Percentiles rank a stretch among this genome's conserved stretches.
phyloP scores from a whole-genome alignment of 768 basidiomycete genomes.

The Tricholoma terreum region DNA sequence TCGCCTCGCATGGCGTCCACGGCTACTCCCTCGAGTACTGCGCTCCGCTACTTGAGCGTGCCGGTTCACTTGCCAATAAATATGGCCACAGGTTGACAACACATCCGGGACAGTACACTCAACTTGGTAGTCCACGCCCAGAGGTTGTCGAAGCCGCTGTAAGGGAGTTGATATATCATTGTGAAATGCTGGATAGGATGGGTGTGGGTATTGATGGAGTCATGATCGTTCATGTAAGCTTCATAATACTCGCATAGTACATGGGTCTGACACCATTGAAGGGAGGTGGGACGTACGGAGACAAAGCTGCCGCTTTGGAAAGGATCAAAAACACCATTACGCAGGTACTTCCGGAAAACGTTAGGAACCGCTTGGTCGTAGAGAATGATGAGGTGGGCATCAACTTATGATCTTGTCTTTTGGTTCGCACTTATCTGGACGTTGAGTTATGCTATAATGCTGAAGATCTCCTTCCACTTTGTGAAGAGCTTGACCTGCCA shows the following conservation, averaged over 20 bases:
- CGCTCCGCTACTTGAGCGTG: slow-evolving; percentile 45
- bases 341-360: slow-evolving; percentile 53
- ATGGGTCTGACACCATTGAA: slow-evolving; percentile 21
- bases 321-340: slow-evolving; percentile 72
- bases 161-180: slow-evolving; percentile 82
- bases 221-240: slow-evolving; percentile 76
- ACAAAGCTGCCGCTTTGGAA: slow-evolving; percentile 67
- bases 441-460: slow-evolving; percentile 77
- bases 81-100: slow-evolving; percentile 79
- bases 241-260: background rate
- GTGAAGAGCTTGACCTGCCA: slow-evolving; percentile 78
- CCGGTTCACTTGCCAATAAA: slow-evolving; percentile 64
- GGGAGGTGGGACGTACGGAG: slow-evolving; percentile 81
- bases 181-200: slow-evolving; percentile 85
- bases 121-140: slow-evolving; percentile 75
- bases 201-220: slow-evolving; percentile 79
- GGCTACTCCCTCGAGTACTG: slow-evolving; percentile 85
- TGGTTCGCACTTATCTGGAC: background rate
- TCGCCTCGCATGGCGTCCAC: slow-evolving; percentile 75
- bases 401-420: background rate
- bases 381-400: slow-evolving; percentile 86
- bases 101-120: slow-evolving; percentile 88
- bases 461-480: slow-evolving; percentile 83
- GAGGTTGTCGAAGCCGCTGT: slow-evolving; percentile 74
- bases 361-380: slow-evolving; percentile 75